Evolutionary conservation across 2,329 filamentous ascomycete genomes (phyloP).

Genomic region (Fusarium brevicatenulatum): DNA sequence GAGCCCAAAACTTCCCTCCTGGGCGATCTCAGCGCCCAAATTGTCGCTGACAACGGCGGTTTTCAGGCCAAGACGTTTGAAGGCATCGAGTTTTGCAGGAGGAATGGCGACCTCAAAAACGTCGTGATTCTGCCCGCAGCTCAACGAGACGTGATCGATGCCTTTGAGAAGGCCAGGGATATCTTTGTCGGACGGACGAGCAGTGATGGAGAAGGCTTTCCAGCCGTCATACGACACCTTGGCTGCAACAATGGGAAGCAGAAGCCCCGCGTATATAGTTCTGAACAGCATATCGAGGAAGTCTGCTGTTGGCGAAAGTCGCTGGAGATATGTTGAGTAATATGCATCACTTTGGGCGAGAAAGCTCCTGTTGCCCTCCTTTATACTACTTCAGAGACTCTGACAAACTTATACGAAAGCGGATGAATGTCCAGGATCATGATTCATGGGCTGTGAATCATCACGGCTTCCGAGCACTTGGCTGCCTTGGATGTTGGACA

Average conservation of each 20-base stretch:
- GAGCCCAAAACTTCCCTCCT: conserved; percentile 34
- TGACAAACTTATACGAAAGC: neutral
- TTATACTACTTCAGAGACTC: neutral
- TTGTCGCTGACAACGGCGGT: conserved; percentile 37
- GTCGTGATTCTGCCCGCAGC: conserved; percentile 37
- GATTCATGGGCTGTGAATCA: neutral
- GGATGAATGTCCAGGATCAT: no score
- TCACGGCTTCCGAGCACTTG: no score
- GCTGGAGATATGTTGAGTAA: neutral
- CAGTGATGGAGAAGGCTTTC: conserved; percentile 42
- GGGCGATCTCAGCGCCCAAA: conserved; percentile 40
- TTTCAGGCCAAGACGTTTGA: conserved; percentile 40
- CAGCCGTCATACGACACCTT: conserved; percentile 42
- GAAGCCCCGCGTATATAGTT: conserved; percentile 1
- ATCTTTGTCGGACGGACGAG: conserved; percentile 17
- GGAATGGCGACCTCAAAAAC: conserved; percentile 43
- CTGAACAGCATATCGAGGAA: conserved; percentile 9
- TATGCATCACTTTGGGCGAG: neutral
- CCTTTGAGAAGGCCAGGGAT: conserved; percentile 25
- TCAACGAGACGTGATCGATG: conserved; percentile 40
- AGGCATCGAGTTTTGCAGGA: conserved; percentile 33
- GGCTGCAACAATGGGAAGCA: conserved; percentile 22
- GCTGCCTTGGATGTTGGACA: neutral
- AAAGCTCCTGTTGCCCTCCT: neutral
- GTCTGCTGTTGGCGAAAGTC: neutral